Conservation (phyloP, 1,139 yeast species). For the Yarrowia galli region DNA sequence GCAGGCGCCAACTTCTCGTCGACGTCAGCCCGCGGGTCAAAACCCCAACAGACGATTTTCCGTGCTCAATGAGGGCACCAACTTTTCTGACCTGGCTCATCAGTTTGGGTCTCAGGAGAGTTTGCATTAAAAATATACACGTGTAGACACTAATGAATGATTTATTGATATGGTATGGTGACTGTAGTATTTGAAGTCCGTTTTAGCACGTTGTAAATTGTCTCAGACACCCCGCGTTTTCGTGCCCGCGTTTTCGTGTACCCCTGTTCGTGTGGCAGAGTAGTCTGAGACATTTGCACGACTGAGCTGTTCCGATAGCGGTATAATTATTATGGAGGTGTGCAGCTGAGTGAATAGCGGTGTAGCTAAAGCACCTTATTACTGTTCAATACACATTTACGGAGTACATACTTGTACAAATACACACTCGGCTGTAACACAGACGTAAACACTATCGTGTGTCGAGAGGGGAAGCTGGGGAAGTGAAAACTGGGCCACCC, state of each 20-base stretch:
- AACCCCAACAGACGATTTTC: conserved; percentile 38
- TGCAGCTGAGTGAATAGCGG: too few species aligned
- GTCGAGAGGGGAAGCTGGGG: too few species aligned
- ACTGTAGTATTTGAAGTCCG: not conserved
- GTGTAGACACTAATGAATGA: conserved; percentile 36
- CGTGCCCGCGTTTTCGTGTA: not conserved
- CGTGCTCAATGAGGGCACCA: conserved; percentile 37
- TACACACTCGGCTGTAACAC: too few species aligned
- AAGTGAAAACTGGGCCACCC: too few species aligned
- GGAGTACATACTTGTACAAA: too few species aligned
- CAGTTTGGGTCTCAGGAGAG: conserved; percentile 36
- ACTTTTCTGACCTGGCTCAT: conserved; percentile 34
- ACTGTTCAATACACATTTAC: too few species aligned
- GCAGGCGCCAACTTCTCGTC: conserved; percentile 32
- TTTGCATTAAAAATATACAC: conserved; percentile 34
- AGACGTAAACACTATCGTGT: too few species aligned
- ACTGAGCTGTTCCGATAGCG: too few species aligned
- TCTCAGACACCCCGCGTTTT: conserved; percentile 11
- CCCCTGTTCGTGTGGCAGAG: not conserved
- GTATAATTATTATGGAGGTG: too few species aligned
- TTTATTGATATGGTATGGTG: conserved; percentile 4
- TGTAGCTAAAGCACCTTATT: too few species aligned
- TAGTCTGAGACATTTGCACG: not conserved
- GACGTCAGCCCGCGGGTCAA: conserved; percentile 29
- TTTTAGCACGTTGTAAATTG: too few species aligned